Conservation (phyloP, 2,329 filamentous ascomycete species). For the Aspergillus proliferans region DNA sequence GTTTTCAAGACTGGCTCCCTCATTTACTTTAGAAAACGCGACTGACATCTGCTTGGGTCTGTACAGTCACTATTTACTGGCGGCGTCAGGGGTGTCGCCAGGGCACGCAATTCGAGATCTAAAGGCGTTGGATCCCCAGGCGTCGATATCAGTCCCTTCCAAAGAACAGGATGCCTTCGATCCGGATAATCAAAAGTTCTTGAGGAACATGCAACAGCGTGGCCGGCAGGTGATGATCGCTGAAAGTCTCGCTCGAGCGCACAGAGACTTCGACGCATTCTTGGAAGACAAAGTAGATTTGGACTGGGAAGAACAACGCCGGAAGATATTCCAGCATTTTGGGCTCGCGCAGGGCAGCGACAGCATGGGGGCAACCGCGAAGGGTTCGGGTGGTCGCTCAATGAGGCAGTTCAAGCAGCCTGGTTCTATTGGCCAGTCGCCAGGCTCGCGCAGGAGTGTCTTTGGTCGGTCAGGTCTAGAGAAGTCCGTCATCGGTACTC, state of each 20-base stretch:
- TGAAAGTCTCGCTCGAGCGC: conserved; percentile 81
- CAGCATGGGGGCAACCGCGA: conserved; percentile 34
- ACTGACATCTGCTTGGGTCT: conserved; percentile 4
- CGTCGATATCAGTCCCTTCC: conserved; percentile 38
- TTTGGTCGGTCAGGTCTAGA: conserved; percentile 67
- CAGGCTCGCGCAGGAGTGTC: conserved; percentile 46
- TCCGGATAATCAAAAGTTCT: conserved; percentile 61
- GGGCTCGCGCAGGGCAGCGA: conserved; percentile 61
- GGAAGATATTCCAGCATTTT: conserved; percentile 93
- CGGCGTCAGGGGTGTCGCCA: conserved; percentile 87
- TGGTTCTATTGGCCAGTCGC: conserved; percentile 27
- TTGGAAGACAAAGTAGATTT: conserved; percentile 90
- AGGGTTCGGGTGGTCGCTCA: conserved; percentile 47
- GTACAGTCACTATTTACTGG: conserved; percentile 77
- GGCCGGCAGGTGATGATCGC: conserved; percentile 87
- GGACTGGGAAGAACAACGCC: conserved; percentile 92
- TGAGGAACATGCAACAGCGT: conserved; percentile 80
- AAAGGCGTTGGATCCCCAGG: conserved; percentile 68
- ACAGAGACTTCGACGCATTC: conserved; percentile 87
- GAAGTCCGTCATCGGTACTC: conserved; percentile 80
- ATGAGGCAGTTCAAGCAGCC: conserved; percentile 32
- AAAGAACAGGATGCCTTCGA: conserved; percentile 42
- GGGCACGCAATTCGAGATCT: conserved; percentile 80
- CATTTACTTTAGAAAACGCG: background rate
- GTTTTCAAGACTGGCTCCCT: background rate